A percentile compares a stretch with the other conserved stretches of the same genome.
Conservation (phyloP, 805 yeast genomes). For the Hanseniaspora hatyaiensis region DNA sequence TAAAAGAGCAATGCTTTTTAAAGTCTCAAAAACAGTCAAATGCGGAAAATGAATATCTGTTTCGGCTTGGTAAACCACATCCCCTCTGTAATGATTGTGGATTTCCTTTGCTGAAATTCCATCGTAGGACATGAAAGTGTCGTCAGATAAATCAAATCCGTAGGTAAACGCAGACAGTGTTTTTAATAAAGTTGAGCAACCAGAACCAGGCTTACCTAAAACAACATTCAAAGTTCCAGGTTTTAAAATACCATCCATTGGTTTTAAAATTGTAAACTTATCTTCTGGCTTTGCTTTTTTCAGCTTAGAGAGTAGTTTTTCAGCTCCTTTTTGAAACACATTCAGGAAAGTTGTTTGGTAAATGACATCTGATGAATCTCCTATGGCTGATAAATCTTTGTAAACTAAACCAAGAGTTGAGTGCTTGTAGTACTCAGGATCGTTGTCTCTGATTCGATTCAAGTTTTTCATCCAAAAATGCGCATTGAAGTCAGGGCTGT, state of each 20-base stretch:
- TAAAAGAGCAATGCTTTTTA: conserved; percentile 42
- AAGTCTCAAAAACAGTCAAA: conserved; percentile 49
- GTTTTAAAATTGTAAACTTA: conserved; percentile 37
- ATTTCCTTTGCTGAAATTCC: conserved; percentile 40
- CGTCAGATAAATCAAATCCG: conserved; percentile 40
- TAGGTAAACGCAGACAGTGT: conserved; percentile 45
- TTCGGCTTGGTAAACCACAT: conserved; percentile 54
- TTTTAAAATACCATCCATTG: conserved; percentile 44
- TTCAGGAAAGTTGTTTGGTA: conserved; percentile 54
- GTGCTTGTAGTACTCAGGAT: conserved; percentile 50
- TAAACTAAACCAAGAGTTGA: conserved; percentile 48
- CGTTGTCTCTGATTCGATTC: conserved; percentile 39
- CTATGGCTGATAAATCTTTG: conserved; percentile 49
- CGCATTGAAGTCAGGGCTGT: conserved; percentile 42
- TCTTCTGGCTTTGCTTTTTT: conserved; percentile 22
- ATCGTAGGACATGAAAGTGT: conserved; percentile 39
- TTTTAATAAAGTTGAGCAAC: conserved; percentile 52
- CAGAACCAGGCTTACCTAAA: conserved; percentile 70
- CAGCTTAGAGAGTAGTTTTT: conserved; percentile 17
- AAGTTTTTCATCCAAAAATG: conserved; percentile 55
- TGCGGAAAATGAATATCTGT: conserved; percentile 54
- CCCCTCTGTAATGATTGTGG: conserved; percentile 42
- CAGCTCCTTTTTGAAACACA: conserved; percentile 24
- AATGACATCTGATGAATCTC: conserved; percentile 48
- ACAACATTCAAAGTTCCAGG: conserved; percentile 66